Evolutionary conservation across 805 yeast species (phyloP), one percentile per base, ranked within the genome.

Genomic region (Yarrowia phangngaensis): DNA sequence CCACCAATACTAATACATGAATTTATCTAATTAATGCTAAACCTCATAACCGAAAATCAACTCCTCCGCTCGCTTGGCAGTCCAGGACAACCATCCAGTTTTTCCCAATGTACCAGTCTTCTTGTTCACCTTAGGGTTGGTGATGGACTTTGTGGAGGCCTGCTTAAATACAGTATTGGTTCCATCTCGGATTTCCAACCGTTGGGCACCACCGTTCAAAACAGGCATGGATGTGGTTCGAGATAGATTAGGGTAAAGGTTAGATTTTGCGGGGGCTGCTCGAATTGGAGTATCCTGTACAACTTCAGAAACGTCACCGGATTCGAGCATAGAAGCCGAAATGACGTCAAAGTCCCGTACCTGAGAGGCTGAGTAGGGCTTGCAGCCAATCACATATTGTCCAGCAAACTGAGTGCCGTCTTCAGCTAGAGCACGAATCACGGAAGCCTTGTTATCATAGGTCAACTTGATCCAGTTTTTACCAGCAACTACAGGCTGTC

Each of bases 401-500:
- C 85, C 90, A 48, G 81, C 83, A 58, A 82, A 76, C 5, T 80
- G 73, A 9, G 72, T 64, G 4, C 95, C 95, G 60, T 86, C 84
- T 60, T 88, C 95, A 55, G 84, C 80, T 33, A 89, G 67, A 0
- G 98, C 96, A 50, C 95, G 78, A 13, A 78, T 64, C 2, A 95
- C 96, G 8, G 89, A 74, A 1, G 81, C 69, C 6, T 83, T 76
- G 52, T 80, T 81, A 51, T 79, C 82, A 63, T 78, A 92, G 3
- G 97, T 89, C 48, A 90, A 62, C 60, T 88, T 84, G n/a, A 89
- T 79, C 97, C 97, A 90, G 29, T 85, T 80, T 35, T 79, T 75
- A 1, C 97, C 97, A 9, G 89, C 75, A 64, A 78, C 84, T 7
- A 90, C 81, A 3, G 96, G 94, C 23, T 58, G 68, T 32, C 50